Conservation (phyloP, 768 basidiomycete genomes). For the Naematelia aurantialba region DNA sequence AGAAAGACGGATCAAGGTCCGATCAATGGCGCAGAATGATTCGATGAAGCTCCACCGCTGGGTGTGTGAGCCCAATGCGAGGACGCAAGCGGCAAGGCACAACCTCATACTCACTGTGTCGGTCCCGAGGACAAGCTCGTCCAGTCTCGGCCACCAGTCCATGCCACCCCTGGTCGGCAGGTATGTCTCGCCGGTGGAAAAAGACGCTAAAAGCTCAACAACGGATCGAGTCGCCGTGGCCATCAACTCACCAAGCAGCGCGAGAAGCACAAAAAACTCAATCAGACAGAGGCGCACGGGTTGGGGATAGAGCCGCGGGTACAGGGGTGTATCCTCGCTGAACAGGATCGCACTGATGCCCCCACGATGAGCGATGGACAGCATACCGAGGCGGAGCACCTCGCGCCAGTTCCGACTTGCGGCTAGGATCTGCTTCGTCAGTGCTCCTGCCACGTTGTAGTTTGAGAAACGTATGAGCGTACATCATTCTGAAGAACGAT, state of each 20-base stretch:
- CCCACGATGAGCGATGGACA: conserved; percentile 8
- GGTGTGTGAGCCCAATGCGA: neutral
- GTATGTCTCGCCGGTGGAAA: neutral
- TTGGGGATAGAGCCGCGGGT: neutral
- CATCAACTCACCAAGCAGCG: neutral
- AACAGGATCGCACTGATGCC: conserved; percentile 8
- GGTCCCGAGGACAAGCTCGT: conserved; percentile 3
- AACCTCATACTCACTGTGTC: conserved; percentile 4
- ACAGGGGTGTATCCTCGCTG: neutral
- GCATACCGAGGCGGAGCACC: conserved; percentile 3
- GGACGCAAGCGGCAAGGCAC: no score
- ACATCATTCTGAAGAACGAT: conserved; percentile 16
- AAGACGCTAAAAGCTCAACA: neutral
- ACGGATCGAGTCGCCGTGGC: neutral
- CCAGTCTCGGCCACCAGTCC: conserved; percentile 6
- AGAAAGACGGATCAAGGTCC: conserved; percentile 6
- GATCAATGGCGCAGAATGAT: conserved; percentile 7
- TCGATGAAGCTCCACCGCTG: conserved; percentile 7
- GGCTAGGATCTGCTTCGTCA: conserved; percentile 18
- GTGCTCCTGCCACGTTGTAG: no score
- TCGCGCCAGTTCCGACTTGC: conserved; percentile 16
- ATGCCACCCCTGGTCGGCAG: neutral
- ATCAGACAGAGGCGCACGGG: neutral
- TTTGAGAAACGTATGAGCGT: no score
- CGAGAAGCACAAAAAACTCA: neutral